Evolutionary conservation across 371 early-diverging fungal genomes (phyloP), one percentile per base, ranked within the genome.

Genomic region (Lichtheimia corymbifera): DNA sequence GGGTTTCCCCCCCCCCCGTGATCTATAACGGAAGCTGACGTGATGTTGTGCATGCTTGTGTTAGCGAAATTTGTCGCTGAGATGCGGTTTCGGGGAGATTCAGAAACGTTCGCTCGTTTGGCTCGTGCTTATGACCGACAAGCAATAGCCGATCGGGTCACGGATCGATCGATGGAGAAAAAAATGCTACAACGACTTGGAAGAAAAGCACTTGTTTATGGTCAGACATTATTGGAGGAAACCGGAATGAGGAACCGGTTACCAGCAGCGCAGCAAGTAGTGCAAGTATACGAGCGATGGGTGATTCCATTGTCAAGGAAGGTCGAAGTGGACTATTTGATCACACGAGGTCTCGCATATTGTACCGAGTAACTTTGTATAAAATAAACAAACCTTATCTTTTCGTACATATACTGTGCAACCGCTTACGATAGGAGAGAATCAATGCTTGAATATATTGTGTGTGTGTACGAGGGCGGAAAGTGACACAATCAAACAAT

Each of bases 51-150:
- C 47, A 20, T 47, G 17, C 17, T 24, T 63, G 47, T 47, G 47
- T 47, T n/a, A 91, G 92, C 95, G 57, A 97, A 97, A 77, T 97
- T 93, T 64, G 92, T 96, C 50, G 97, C 97, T 24, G 98, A 98
- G 70, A 90, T 95, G 27, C 97, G 97, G 74, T 98, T 95, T 75
- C 85, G 83, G 66, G 69, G 69, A 22, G 91, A 92, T 68, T 92
- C 93, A 5, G 83, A 86, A 40, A 80, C 84, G 61, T 97, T 96
- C 68, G 89, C 91, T n/a, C 71, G 76, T n/a, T 72, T 93, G n/a
- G 96, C 97, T 56, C 67, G 84, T 53, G 76, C 76, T 41, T 73
- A 85, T 53, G 94, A 98, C 58, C 73, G 89, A 20, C 83, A 87
- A 18, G 92, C 86, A 5, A 88, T 97, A 60, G 84, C 90, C 71